Base-by-base conservation (phyloP, 75 land plant genomes). In the Chamaecyparis obtusa region DNA sequence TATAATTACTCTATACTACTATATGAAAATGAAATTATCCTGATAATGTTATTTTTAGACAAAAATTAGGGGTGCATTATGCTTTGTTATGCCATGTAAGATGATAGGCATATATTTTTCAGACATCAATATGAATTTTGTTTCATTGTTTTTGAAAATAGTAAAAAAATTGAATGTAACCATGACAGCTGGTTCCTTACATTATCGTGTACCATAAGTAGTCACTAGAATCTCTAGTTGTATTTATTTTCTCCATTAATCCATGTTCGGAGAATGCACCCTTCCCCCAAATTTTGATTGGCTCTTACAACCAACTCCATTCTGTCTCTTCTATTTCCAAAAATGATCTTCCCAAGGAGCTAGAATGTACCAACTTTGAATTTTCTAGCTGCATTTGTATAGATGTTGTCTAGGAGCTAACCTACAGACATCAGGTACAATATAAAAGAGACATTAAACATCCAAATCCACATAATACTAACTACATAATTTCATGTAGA, bases 161-260 rank as follows among this genome's bases (percentile, higher is more conserved):
- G 48, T 89, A 78, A 35, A 87, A 72, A 41, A 83, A 3, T 44
- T 4, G 27, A 48, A n/a, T n/a, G n/a, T n/a, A n/a, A n/a, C n/a
- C n/a, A n/a, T n/a, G n/a, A n/a, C n/a, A n/a, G n/a, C n/a, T 33
- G 37, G 6, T 55, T 69, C 41, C 76, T 32, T 91, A 98, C 99
- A 46, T 46, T 8, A 0, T 46, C 5, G 9, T 46, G 48, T 46
- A 46, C 48, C 9, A 46, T 46, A 6, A 46, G 48, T 46, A 46
- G 48, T 46, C 0, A 9, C 9, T 46, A 46, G 48, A 46, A 46
- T 46, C 48, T 46, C 48, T 9, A 46, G 7, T 46, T 46, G 48
- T 46, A 46, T 46, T 46, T 46, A 46, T 46, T 46, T 46, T 7
- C 9, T 46, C 48, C 48, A 46, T 9, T 46, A 8, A 46, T 46